phyloP scores from a whole-genome alignment of 1,139 yeast genomes.

The Geotrichum bryndzae region DNA sequence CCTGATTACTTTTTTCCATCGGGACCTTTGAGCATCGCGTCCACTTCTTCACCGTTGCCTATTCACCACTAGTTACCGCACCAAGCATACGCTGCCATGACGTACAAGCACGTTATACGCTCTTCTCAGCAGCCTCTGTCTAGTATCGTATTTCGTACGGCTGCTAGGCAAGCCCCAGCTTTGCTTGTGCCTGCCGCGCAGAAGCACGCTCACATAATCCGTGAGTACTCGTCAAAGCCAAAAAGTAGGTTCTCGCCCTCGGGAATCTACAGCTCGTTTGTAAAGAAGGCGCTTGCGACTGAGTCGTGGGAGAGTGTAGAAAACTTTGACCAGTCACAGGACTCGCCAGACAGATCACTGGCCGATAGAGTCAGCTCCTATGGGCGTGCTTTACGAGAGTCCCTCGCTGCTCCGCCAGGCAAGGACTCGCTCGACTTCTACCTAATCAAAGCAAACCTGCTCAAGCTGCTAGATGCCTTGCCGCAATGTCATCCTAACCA shows the following conservation, averaged over 20 bases:
- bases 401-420: conserved; percentile 16
- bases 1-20: background rate
- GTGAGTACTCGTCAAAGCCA: conserved; percentile 8
- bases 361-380: background rate
- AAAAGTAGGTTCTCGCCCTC: conserved; percentile 11
- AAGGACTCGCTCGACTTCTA: conserved; percentile 14
- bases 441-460: conserved; percentile 6
- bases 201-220: background rate
- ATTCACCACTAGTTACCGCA: background rate
- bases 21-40: background rate
- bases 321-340: background rate
- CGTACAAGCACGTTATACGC: background rate
- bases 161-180: background rate
- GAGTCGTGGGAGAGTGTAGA: conserved; percentile 14
- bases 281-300: conserved; percentile 15
- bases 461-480: conserved; percentile 4
- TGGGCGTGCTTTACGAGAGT: conserved; percentile 16
- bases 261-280: conserved; percentile 10
- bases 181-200: background rate
- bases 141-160: background rate
- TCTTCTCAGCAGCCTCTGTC: background rate
- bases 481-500: conserved; percentile 1
- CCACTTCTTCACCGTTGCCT: background rate
- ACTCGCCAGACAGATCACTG: background rate
- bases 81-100: background rate